Evolutionary conservation across 768 basidiomycete genomes (phyloP), one percentile per base, ranked within the genome.

Genomic region (Leccinum arenicola): DNA sequence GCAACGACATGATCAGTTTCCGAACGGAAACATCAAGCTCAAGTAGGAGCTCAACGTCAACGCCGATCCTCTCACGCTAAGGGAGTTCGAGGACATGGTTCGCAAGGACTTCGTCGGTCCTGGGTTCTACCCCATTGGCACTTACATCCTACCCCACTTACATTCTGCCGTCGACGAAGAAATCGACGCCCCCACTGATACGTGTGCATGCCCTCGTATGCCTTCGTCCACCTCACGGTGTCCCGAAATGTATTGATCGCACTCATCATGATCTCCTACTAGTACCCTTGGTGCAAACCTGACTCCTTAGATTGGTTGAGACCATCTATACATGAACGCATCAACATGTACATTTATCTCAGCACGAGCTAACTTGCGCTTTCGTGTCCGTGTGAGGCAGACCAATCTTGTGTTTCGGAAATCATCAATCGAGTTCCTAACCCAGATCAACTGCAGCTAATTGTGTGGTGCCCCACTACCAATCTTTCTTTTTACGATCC

Each of bases 1-100:
- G 57, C 75, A 77, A 62, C 75, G 79, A 61, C 73, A 76, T 31
- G 75, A 78, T 45, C 73, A 65, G 52, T 68, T 70, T 51, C 70
- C 72, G 19, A 73, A 67, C 50, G 66, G 69, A 2, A 74, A 66
- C 25, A 65, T 65, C 65, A 72, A 72, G 62, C 64, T 66, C 36
- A 70, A 62, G 12, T 35, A 12, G 33, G 33, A 35, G 33, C 33
- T 35, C 12, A 33, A 4, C 33, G 33, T 12, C 33, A 35, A 35
- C 0, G 33, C 12, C 33, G 33, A 35, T 35, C 12, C 33, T 35
- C 33, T 35, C 33, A 35, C 33, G 33, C 12, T 35, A 12, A 35
- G 14, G 12, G 33, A 35, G 12, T 35, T 35, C 12, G 33, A 12
- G 33, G 12, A 14, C 33, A 35, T 35, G 5, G 33, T 35, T 35